Conservation (phyloP, 2,329 filamentous ascomycete genomes). For the Paraconiothyrium brasiliense region DNA sequence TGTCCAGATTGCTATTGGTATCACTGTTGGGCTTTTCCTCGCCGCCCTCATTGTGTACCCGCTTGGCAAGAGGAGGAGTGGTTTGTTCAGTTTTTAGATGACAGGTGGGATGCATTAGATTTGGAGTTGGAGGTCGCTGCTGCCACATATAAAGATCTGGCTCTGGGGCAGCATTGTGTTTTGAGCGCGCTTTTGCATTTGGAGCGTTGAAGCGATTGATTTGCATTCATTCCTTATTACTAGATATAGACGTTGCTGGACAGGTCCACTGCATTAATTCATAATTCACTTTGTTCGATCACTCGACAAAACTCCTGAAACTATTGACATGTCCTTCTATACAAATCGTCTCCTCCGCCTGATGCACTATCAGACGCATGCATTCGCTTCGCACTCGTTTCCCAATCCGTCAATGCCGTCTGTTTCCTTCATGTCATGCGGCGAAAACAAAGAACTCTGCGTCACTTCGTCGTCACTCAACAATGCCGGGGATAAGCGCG, state of each 20-base stretch:
- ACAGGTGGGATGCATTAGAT: not conserved
- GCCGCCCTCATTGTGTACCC: constrained; percentile 60
- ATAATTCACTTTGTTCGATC: not conserved
- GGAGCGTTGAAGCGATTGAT: constrained; percentile 6
- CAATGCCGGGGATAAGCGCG: not conserved
- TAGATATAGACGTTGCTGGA: not conserved
- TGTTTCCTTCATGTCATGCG: not conserved
- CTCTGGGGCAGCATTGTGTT: not conserved
- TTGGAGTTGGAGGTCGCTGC: not conserved
- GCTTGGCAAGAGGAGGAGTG: constrained; percentile 58
- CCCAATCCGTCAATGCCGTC: not conserved
- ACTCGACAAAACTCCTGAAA: too few relatives aligned
- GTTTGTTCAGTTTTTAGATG: constrained; percentile 45
- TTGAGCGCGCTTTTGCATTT: constrained; percentile 1
- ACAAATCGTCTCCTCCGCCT: not conserved
- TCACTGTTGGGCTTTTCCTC: constrained; percentile 60
- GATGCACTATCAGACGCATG: not conserved
- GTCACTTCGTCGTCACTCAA: not conserved
- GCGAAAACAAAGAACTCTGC: not conserved
- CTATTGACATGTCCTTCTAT: not conserved
- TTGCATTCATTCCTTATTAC: not conserved
- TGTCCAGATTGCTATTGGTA: constrained; percentile 62
- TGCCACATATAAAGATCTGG: not conserved
- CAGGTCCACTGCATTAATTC: not conserved
- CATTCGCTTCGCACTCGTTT: not conserved